Evolutionary conservation across 2,329 filamentous ascomycete species (phyloP), one percentile per base, ranked within the genome.

Genomic region (Parascedosporium putredinis): DNA sequence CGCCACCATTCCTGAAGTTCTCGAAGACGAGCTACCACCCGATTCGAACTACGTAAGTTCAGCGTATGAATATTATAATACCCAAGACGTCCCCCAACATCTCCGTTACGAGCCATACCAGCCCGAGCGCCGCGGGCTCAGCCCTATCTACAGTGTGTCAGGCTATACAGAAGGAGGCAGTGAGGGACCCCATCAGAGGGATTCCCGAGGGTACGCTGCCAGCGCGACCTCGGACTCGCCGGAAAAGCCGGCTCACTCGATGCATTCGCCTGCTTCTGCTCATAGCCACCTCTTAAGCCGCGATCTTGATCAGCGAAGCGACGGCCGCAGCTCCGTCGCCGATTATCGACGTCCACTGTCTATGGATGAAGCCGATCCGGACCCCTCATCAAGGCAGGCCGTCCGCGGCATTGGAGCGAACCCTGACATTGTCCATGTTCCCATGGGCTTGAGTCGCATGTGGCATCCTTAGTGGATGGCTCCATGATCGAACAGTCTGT

Each of bases 141-240:
- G 90, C 61, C 91, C 91, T 0, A 90, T 95, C 52, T 90, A 93
- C 57, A 96, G 90, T 58, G 87, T 95, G 14, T 91, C 88, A 9
- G 93, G 90, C 54, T 91, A 89, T 59, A 84, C 80, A 3, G 82
- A 89, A 58, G 79, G 73, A 3, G 50, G 50, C n/a, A 51, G 50
- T 58, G 76, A 82, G 53, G 68, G 70, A 9, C 40, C 45, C 12
- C 45, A 48, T 24, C 78, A 76, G 57, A 77, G 77, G 45, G 75
- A 83, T 52, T 79, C 80, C 1, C 67, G 72, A 51, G 67, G 76
- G 27, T 74, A 74, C 42, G 73, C 71, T 12, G 64, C 63, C 14
- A 64, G 66, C 2, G 70, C 68, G 18, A 76, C 74, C 1, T 69
- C 82, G 24, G 81, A 83, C 1, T 85, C 84, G 1, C 72, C 78